A percentile compares a stretch with the other conserved stretches of the same genome.
Conservation (phyloP, 2,329 filamentous ascomycete genomes). For the Cercospora citrullina region DNA sequence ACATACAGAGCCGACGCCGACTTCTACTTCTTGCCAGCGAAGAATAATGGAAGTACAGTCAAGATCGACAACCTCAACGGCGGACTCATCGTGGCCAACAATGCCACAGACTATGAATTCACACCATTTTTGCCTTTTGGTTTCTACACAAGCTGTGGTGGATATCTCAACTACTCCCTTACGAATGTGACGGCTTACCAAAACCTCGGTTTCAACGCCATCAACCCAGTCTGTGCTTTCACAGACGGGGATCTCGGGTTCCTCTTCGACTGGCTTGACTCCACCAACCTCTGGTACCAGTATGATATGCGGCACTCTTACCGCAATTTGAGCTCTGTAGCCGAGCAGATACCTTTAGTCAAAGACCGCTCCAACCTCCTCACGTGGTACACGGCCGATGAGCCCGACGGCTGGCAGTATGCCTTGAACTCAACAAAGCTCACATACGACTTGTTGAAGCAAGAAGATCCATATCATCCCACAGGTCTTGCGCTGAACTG, state of each 20-base stretch:
- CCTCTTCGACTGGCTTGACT: conserved; percentile 48
- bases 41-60: conserved; percentile 48
- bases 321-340: conserved; percentile 42
- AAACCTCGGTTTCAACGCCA: conserved; percentile 50
- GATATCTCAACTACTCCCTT: conserved; percentile 36
- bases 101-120: conserved; percentile 37
- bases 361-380: conserved; percentile 43
- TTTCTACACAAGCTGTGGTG: conserved; percentile 47
- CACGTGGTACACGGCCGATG: conserved; percentile 54
- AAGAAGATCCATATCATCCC: conserved; percentile 62
- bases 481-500: conserved; percentile 62
- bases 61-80: conserved; percentile 52
- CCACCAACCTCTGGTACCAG: conserved; percentile 48
- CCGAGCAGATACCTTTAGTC: conserved; percentile 41
- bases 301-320: conserved; percentile 50
- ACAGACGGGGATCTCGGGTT: conserved; percentile 42
- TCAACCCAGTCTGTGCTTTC: conserved; percentile 48
- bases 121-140: conserved; percentile 49
- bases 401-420: conserved; percentile 59
- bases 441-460: conserved; percentile 49
- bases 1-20: conserved; percentile 41
- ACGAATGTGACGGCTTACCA: conserved; percentile 44
- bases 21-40: conserved; percentile 46
- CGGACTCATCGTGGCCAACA: conserved; percentile 47
- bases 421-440: conserved; percentile 51